Evolutionary conservation across 768 basidiomycete genomes (phyloP).

Genomic region (Russula ochroleuca): DNA sequence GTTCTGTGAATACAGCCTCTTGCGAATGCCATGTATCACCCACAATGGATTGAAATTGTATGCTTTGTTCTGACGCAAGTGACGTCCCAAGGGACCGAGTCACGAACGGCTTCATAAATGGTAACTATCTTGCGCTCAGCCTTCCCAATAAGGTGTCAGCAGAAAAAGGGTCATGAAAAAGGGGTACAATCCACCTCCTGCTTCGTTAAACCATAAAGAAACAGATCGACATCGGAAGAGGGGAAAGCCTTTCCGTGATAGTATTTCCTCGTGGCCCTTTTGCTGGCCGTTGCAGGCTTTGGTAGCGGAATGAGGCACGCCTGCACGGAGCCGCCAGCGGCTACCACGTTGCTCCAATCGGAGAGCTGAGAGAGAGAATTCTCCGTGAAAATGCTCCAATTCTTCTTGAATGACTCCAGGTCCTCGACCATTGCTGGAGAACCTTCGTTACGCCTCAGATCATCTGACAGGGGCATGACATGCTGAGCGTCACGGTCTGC

Average conservation of each 20-base stretch:
- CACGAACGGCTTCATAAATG: conserved; percentile 61
- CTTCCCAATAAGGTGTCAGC: conserved; percentile 30
- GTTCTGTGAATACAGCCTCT: background rate
- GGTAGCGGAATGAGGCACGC: conserved; percentile 53
- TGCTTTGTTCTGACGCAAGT: conserved; percentile 64
- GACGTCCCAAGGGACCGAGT: conserved; percentile 65
- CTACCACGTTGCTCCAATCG: conserved; percentile 62
- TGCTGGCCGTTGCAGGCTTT: conserved; percentile 46
- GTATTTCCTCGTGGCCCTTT: conserved; percentile 53
- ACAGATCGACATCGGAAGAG: conserved; percentile 60
- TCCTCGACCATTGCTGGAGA: conserved; percentile 45
- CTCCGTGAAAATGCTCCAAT: conserved; percentile 61
- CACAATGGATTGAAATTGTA: conserved; percentile 60
- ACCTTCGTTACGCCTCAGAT: conserved; percentile 47
- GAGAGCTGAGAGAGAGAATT: conserved; percentile 54
- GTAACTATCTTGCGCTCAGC: conserved; percentile 55
- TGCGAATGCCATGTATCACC: conserved; percentile 21
- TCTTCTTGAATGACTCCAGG: conserved; percentile 58
- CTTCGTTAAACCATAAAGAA: conserved; percentile 54
- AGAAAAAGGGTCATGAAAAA: background rate
- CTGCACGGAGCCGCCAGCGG: conserved; percentile 56
- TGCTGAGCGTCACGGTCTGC: conserved; percentile 46
- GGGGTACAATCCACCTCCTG: conserved; percentile 40
- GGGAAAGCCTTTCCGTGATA: conserved; percentile 54
- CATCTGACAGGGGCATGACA: conserved; percentile 49